Base-by-base conservation (phyloP, 2,329 filamentous ascomycete genomes). In the Rhynchosporium agropyri region DNA sequence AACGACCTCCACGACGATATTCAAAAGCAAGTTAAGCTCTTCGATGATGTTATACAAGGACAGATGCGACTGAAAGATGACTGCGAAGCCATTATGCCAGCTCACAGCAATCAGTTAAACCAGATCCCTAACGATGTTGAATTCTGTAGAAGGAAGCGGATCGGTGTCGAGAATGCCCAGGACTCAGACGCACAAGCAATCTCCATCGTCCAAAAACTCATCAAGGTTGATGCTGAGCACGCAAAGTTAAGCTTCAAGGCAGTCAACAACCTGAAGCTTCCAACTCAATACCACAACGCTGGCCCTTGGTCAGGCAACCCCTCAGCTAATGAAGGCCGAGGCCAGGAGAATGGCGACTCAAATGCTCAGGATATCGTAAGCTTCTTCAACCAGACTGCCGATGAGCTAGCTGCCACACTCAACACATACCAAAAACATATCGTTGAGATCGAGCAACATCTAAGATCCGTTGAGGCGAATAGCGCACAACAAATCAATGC, bases 1-100 rank as follows among this genome's bases (percentile, higher is more conserved):
- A 91, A 92, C 74, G 94, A 97, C 76, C 87, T 97, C 33, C 86
- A 90, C 64, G 89, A 94, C 68, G 86, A 91, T 36, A 80, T 97
- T 15, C 92, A 96, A 73, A 85, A 87, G 66, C 80, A 91, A 68
- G 90, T 99, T 65, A 86, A 91, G 66, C 78, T 82, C 9, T 86
- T 96, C 67, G 94, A 99, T 76, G 84, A 85, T 63, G 86, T 89
- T 67, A 94, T 99, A 70, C 85, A 91, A 70, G 83, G 84, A 60
- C 92, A 95, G 74, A 92, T 96, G 72, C 83, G 84, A 63, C 88
- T 89, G 76, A 89, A 91, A 73, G 86, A 89, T 69, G 86, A 96
- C 69, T 88, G 94, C 62, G 87, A 90, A 66, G 84, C 86, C 20
- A 88, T 90, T 59, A 79, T 90, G 43, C 84, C 85, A 2, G 78